Evolutionary conservation across 1,139 yeast species (phyloP).

Genomic region (Torulaspora globosa): DNA sequence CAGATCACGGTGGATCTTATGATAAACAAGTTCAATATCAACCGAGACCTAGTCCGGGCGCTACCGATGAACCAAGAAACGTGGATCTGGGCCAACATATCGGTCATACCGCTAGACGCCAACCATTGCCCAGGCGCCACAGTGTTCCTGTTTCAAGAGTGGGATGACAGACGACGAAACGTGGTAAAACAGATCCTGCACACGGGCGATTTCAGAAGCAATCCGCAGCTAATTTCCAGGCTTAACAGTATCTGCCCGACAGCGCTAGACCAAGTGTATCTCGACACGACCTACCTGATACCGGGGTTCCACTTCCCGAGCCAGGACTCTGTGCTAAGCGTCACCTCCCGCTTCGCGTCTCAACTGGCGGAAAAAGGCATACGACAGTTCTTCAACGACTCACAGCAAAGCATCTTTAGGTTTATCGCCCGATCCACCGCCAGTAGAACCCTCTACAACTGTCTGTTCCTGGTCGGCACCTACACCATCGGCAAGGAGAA

Average conservation of each 20-base stretch:
- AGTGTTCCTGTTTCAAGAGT: slow-evolving; percentile 65
- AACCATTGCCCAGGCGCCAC: slow-evolving; percentile 97
- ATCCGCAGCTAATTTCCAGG: slow-evolving; percentile 35
- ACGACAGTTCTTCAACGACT: slow-evolving; percentile 33
- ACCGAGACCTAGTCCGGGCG: slow-evolving; percentile 47
- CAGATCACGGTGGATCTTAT: slow-evolving; percentile 60
- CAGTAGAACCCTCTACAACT: slow-evolving; percentile 30
- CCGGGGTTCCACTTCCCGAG: slow-evolving; percentile 74
- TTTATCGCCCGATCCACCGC: slow-evolving; percentile 28
- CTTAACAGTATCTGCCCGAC: slow-evolving; percentile 27
- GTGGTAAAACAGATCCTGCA: slow-evolving; percentile 48
- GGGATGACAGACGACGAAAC: slow-evolving; percentile 30
- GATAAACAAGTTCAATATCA: slow-evolving; percentile 51
- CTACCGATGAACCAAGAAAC: slow-evolving; percentile 44
- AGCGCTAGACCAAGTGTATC: slow-evolving; percentile 55
- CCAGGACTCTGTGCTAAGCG: slow-evolving; percentile 62
- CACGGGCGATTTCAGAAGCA: slow-evolving; percentile 90
- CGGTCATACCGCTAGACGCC: slow-evolving; percentile 69
- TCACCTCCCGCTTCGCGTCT: slow-evolving; percentile 54
- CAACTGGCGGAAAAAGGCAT: slow-evolving; percentile 31
- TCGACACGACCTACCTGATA: slow-evolving; percentile 85
- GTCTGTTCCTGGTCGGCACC: slow-evolving; percentile 75
- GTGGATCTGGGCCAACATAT: slow-evolving; percentile 45
- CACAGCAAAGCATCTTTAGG: slow-evolving; percentile 46
- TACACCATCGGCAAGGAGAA: slow-evolving; percentile 90